Evolutionary conservation across 768 basidiomycete genomes (phyloP).

Genomic region (Tricholoma terreum): DNA sequence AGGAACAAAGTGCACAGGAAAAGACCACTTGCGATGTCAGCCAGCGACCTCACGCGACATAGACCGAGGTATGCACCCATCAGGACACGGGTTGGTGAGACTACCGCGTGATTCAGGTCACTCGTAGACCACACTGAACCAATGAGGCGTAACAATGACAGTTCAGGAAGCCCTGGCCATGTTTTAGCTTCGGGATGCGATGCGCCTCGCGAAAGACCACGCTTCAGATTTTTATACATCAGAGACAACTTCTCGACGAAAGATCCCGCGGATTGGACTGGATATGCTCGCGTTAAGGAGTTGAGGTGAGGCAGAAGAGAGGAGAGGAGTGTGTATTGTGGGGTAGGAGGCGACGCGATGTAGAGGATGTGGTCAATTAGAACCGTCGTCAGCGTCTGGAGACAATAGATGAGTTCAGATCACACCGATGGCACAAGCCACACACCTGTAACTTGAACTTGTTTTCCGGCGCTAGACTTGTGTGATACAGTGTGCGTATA

Average conservation of each 20-base stretch:
- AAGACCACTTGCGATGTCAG: constrained; percentile 80
- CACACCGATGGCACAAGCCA: not conserved
- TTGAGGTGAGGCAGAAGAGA: constrained; percentile 75
- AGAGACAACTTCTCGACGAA: constrained; percentile 80
- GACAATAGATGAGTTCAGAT: not conserved
- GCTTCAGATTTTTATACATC: constrained; percentile 93
- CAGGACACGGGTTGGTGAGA: constrained; percentile 81
- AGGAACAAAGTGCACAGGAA: constrained; percentile 84
- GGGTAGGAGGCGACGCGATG: constrained; percentile 59
- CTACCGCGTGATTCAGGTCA: constrained; percentile 87
- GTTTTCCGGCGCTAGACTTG: constrained; percentile 88
- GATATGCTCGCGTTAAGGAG: constrained; percentile 76
- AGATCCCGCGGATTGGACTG: constrained; percentile 71
- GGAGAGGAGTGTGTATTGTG: constrained; percentile 59
- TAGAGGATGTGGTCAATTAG: constrained; percentile 88
- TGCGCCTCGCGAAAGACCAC: constrained; percentile 73
- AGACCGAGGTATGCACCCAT: constrained; percentile 91
- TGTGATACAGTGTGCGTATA: constrained; percentile 87
- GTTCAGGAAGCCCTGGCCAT: constrained; percentile 85
- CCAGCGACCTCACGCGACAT: constrained; percentile 68
- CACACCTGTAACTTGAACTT: constrained; percentile 87
- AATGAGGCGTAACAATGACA: constrained; percentile 75
- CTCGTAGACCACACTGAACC: constrained; percentile 91
- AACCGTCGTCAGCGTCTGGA: constrained; percentile 67
- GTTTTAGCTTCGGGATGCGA: constrained; percentile 64